A percentile compares a stretch with the other conserved stretches of the same genome.
These are phyloP conservation scores for Hypoxylon lienhwacheense DNA, from an alignment of 495 filamentous ascomycete genomes.

Conservation along the genomic window DNA sequence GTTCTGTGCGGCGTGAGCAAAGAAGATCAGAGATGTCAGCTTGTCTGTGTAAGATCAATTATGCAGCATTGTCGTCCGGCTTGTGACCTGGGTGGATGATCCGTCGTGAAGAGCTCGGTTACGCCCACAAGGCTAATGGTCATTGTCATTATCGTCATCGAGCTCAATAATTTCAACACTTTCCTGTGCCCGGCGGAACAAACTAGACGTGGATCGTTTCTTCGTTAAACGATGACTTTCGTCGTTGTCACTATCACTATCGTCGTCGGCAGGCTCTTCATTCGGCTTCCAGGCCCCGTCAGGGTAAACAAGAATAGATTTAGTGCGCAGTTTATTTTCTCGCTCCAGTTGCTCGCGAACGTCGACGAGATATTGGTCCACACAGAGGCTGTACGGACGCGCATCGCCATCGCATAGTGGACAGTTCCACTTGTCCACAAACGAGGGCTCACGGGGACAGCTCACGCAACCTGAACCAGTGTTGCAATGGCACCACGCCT, in stretches of 20 bases:
- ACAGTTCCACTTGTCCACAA: conserved; percentile 78
- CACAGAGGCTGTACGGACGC: conserved; percentile 64
- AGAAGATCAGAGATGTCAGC: no score
- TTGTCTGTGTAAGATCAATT: no score
- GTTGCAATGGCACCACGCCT: conserved; percentile 43
- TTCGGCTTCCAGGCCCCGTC: conserved; percentile 62
- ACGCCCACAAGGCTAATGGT: neutral
- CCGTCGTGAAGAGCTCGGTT: neutral
- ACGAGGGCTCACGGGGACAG: conserved; percentile 51
- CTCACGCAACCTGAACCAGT: conserved; percentile 28
- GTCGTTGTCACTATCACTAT: conserved; percentile 27
- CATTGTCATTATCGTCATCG: conserved; percentile 23
- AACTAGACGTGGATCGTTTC: neutral
- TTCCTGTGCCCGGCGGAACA: neutral
- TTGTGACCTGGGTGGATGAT: neutral
- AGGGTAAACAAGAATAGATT: conserved; percentile 58
- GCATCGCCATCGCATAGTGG: conserved; percentile 77
- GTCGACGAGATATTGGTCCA: conserved; percentile 70
- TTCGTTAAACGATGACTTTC: neutral
- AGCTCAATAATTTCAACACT: conserved; percentile 37
- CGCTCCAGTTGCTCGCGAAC: conserved; percentile 56
- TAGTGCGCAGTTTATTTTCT: conserved; percentile 48
- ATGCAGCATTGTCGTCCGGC: neutral
- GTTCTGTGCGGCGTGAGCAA: no score
- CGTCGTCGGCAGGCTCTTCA: conserved; percentile 37